Conservation (phyloP, 108 stramenopile species). For the Fragilaria crotonensis region DNA sequence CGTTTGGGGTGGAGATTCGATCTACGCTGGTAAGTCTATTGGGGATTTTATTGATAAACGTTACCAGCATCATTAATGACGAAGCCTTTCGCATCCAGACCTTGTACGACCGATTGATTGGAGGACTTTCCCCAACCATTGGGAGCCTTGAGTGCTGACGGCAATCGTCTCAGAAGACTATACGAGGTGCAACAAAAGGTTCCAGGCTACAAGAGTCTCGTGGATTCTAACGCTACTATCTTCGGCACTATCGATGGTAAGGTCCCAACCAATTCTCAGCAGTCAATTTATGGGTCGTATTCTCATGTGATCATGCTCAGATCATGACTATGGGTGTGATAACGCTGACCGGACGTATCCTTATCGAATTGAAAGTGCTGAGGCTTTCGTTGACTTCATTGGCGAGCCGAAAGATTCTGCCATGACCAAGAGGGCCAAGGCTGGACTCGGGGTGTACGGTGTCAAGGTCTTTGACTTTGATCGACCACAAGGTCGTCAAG, state of each 20-base stretch:
- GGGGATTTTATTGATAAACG: no score
- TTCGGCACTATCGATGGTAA: constrained; percentile 68
- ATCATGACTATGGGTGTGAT: constrained; percentile 68
- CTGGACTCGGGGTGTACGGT: constrained; percentile 53
- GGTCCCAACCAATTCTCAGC: neutral
- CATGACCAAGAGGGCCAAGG: constrained; percentile 31
- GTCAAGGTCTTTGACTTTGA: constrained; percentile 65
- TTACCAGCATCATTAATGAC: neutral
- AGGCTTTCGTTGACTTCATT: constrained; percentile 58
- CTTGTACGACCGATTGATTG: constrained; percentile 8
- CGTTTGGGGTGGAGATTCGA: constrained; percentile 67
- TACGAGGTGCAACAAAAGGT: constrained; percentile 30
- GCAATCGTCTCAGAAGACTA: constrained; percentile 28
- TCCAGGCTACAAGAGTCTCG: constrained; percentile 37
- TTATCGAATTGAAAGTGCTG: constrained; percentile 27
- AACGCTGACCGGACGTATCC: constrained; percentile 50
- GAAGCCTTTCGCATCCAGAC: neutral
- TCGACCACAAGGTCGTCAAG: constrained; percentile 9
- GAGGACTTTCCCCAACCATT: constrained; percentile 32
- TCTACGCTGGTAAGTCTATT: constrained; percentile 49
- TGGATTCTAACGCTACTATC: constrained; percentile 26
- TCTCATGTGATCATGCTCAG: no score
- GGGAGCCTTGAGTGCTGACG: constrained; percentile 34
- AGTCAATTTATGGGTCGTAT: no score
- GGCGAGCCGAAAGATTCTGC: constrained; percentile 27